Percentiles rank a stretch among this genome's conserved stretches.
Conservation (phyloP, 176 grass and related monocot species). For the Echinochloa phyllopogon region DNA sequence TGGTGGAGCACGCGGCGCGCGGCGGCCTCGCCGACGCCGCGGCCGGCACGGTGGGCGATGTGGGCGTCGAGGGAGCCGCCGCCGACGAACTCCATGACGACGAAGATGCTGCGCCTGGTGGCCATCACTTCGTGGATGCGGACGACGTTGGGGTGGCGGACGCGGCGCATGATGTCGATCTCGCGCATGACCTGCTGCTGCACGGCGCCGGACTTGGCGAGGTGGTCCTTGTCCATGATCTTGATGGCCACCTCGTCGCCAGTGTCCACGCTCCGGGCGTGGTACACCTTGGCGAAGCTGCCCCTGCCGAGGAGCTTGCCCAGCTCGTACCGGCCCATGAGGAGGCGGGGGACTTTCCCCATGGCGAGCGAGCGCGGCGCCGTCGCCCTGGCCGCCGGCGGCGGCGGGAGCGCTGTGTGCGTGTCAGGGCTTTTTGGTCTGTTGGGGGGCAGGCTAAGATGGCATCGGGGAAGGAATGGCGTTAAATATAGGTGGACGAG, state of each 20-base stretch:
- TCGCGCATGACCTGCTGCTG: constrained; percentile 51
- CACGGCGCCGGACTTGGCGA: constrained; percentile 41
- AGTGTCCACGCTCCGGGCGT: constrained; percentile 25
- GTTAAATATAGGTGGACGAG: neutral
- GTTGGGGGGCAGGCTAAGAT: neutral
- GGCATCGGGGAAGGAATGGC: neutral
- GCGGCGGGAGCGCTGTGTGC: neutral
- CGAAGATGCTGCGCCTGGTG: constrained; percentile 57
- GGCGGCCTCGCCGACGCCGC: constrained; percentile 49
- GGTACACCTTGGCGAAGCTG: constrained; percentile 73
- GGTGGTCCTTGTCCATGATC: constrained; percentile 60
- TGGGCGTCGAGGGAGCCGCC: constrained; percentile 63
- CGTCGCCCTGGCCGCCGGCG: constrained; percentile 2
- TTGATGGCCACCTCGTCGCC: constrained; percentile 65
- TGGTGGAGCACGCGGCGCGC: constrained; percentile 70
- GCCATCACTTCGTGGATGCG: constrained; percentile 71
- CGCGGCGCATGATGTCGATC: constrained; percentile 59
- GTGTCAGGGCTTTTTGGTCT: neutral
- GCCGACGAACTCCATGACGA: constrained; percentile 69
- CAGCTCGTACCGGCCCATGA: constrained; percentile 53
- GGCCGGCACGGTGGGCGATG: constrained; percentile 18
- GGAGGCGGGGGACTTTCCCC: constrained; percentile 1
- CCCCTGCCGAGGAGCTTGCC: constrained; percentile 65
- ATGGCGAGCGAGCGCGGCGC: neutral
- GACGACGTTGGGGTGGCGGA: constrained; percentile 67